Evolutionary conservation across 768 basidiomycete genomes (phyloP), one percentile per base, ranked within the genome.

Genomic region (Lyophyllum semitale): DNA sequence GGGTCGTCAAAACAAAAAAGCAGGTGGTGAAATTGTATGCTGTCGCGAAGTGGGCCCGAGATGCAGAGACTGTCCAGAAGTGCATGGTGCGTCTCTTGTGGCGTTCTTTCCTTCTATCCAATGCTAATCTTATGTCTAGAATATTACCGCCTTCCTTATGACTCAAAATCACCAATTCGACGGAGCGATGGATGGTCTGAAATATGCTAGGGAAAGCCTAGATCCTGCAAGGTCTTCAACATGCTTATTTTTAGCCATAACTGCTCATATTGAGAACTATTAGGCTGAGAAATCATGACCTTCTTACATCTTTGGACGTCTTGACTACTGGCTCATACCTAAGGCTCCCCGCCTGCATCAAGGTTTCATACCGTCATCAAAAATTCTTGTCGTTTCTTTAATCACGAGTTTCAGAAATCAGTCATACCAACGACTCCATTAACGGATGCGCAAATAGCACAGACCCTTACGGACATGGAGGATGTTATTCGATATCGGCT

Each of bases 11-110:
- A 68, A 91, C 83, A 5, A 91, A 95, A 71, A 89, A 93, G 63
- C 93, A 96, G 64, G 84, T 93, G 30, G 88, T 93, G 27, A 95
- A 95, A 69, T 72, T 95, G 13, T 92, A 93, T 63, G 94, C 93
- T 11, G 82, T 94, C 26, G 81, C 83, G 8, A 90, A 93, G 63
- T 97, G 94, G 94, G 81, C 90, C 33, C 79, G 89, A 57, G 93
- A 95, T 68, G 88, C 90, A 38, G 83, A 83, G 54, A 87, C 88
- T 6, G 86, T 91, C 38, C 91, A 94, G 71, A 91, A 89, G 71
- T 89, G 87, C 77, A 92, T 93, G 92, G 91, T 85, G 62, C 62
- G 62, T 45, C 35, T 12, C 2, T 40, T 11, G 53, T 58, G 20
- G 37, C 29, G 17, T 48, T n/a, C 11, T 18, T 44, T 22, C 26